Percentiles rank a stretch among this genome's conserved stretches.
Conservation (phyloP, 2,329 filamentous ascomycete genomes). For the Rachicladosporium sp. region DNA sequence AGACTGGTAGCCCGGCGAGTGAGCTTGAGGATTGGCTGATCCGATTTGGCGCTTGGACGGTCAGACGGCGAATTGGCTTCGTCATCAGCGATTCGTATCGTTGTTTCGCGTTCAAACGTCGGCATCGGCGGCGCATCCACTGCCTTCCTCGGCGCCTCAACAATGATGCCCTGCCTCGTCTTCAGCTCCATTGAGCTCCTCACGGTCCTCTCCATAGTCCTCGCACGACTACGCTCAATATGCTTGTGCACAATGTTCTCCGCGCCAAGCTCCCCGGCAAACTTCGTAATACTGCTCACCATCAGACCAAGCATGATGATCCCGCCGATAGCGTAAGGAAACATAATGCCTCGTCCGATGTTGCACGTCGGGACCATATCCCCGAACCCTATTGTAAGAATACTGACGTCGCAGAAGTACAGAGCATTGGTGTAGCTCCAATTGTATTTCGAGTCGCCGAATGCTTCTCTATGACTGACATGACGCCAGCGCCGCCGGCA, state of each 20-base stretch:
- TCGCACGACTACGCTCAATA: slow-evolving; percentile 40
- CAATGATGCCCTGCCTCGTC: slow-evolving; percentile 2
- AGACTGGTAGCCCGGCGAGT: slow-evolving; percentile 6
- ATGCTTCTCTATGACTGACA: slow-evolving; percentile 50
- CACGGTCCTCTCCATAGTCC: slow-evolving; percentile 31
- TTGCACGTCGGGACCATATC: slow-evolving; percentile 46
- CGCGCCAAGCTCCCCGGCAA: slow-evolving; percentile 46
- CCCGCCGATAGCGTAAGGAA: slow-evolving; percentile 73
- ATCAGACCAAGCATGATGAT: slow-evolving; percentile 77
- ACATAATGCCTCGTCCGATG: slow-evolving; percentile 57
- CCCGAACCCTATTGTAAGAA: slow-evolving; percentile 50
- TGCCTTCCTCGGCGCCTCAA: slow-evolving; percentile 9
- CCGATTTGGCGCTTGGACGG: slow-evolving; percentile 4
- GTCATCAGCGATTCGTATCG: background rate
- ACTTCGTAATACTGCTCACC: slow-evolving; percentile 64
- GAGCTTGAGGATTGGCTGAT: slow-evolving; percentile 6
- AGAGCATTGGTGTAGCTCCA: slow-evolving; percentile 65
- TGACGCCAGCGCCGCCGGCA: slow-evolving; percentile 63
- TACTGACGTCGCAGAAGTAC: slow-evolving; percentile 57
- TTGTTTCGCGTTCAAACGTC: slow-evolving; percentile 6
- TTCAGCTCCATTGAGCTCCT: slow-evolving; percentile 2
- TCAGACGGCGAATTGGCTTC: background rate
- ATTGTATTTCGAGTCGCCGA: slow-evolving; percentile 23
- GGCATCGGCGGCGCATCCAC: slow-evolving; percentile 3
- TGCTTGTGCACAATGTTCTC: slow-evolving; percentile 52